A percentile compares a stretch with the other conserved stretches of the same genome.
phyloP scores from a whole-genome alignment of 495 filamentous ascomycete genomes.

The Penicillium cinerascens region DNA sequence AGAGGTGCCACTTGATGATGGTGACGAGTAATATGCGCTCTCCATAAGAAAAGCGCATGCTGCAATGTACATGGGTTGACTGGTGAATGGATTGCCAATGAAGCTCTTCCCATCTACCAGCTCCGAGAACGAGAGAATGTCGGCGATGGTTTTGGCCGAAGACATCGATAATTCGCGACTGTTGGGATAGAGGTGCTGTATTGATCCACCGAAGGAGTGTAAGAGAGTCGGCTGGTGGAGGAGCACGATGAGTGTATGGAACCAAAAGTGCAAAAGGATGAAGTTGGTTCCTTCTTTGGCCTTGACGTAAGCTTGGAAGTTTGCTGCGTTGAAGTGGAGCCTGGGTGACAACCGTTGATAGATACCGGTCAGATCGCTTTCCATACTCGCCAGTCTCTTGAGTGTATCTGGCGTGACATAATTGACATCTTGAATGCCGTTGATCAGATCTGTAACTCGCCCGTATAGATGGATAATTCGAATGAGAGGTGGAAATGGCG shows the following conservation, averaged over 20 bases:
- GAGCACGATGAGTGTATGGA: slow-evolving; percentile 80
- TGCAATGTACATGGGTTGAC: slow-evolving; percentile 85
- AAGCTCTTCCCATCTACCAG: slow-evolving; percentile 75
- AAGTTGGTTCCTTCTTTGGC: slow-evolving; percentile 77
- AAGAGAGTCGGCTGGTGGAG: slow-evolving; percentile 79
- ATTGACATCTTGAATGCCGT: slow-evolving; percentile 72
- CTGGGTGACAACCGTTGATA: slow-evolving; percentile 68
- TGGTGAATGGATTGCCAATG: slow-evolving; percentile 82
- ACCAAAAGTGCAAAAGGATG: slow-evolving; percentile 87
- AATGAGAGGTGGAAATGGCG: slow-evolving; percentile 73
- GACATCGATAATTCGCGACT: slow-evolving; percentile 81
- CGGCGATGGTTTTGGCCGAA: slow-evolving; percentile 82
- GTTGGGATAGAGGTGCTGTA: slow-evolving; percentile 67
- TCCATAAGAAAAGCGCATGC: slow-evolving; percentile 85
- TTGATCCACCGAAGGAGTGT: slow-evolving; percentile 68
- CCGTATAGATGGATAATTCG: slow-evolving; percentile 83
- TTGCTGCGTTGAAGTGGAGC: slow-evolving; percentile 74
- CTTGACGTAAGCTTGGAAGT: slow-evolving; percentile 74
- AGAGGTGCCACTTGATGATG: slow-evolving; percentile 32
- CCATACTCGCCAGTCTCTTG: slow-evolving; percentile 65
- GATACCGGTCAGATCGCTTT: slow-evolving; percentile 71
- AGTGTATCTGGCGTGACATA: slow-evolving; percentile 70
- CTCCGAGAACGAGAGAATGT: slow-evolving; percentile 77
- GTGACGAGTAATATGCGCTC: slow-evolving; percentile 50
- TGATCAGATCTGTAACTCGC: slow-evolving; percentile 74